phyloP scores from a whole-genome alignment of 495 filamentous ascomycete species.

The Aspergillus ellipticus region DNA sequence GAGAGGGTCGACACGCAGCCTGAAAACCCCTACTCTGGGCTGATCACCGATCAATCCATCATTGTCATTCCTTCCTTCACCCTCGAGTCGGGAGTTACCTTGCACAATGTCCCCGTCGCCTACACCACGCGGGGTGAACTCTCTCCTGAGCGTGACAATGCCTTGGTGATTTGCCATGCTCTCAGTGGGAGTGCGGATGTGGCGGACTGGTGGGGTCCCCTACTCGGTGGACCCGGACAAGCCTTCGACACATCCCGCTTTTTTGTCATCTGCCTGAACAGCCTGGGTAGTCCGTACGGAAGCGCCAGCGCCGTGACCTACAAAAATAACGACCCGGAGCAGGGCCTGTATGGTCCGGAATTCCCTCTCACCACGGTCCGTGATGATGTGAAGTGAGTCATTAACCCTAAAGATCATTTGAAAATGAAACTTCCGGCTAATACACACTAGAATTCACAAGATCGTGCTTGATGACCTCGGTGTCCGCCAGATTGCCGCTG shows the following conservation, averaged over 20 bases:
- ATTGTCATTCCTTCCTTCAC: slow-evolving; percentile 84
- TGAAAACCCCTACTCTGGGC: slow-evolving; percentile 84
- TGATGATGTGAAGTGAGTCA: slow-evolving; percentile 84
- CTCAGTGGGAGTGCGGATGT: slow-evolving; percentile 95
- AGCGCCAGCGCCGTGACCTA: slow-evolving; percentile 91
- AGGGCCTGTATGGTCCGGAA: slow-evolving; percentile 86
- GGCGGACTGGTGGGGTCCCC: slow-evolving; percentile 95
- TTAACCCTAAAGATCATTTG: background rate
- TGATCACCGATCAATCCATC: slow-evolving; percentile 85
- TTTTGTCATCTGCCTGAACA: slow-evolving; percentile 94
- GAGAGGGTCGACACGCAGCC: slow-evolving; percentile 64
- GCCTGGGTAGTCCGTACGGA: slow-evolving; percentile 92
- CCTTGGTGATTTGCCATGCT: slow-evolving; percentile 95
- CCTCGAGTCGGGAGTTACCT: slow-evolving; percentile 85
- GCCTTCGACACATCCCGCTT: slow-evolving; percentile 91
- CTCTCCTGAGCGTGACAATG: slow-evolving; percentile 76
- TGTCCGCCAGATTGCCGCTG: slow-evolving; percentile 78
- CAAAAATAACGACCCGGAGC: slow-evolving; percentile 69
- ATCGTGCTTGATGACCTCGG: slow-evolving; percentile 86
- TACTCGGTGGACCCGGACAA: slow-evolving; percentile 82
- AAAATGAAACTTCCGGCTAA: slow-evolving; percentile 20
- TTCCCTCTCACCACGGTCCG: slow-evolving; percentile 93
- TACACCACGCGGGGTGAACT: slow-evolving; percentile 84
- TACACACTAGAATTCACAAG: slow-evolving; percentile 69
- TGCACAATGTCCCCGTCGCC: slow-evolving; percentile 86